Conservation (phyloP, 257 asterid genomes). For the Nicotiana paniculata region DNA sequence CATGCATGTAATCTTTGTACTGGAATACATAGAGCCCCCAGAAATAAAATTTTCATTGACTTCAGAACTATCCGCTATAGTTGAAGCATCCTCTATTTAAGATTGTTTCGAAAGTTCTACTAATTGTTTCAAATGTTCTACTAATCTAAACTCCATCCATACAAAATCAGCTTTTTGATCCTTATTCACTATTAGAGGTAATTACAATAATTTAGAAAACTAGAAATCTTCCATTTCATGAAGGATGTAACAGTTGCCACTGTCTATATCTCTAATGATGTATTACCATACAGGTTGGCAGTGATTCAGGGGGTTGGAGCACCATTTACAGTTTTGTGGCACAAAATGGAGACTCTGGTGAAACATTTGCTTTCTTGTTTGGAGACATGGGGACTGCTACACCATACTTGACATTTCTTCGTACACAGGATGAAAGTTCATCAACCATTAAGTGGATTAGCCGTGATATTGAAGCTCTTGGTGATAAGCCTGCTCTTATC, state of each 20-base stretch:
- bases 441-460: constrained; percentile 78
- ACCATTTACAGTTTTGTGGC: constrained; percentile 53
- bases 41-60: neutral
- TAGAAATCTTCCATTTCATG: neutral
- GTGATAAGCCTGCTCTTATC: constrained; percentile 67
- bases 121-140: neutral
- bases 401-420: constrained; percentile 64
- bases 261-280: neutral
- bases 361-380: constrained; percentile 71
- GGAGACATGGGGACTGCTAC: constrained; percentile 99
- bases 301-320: constrained; percentile 86
- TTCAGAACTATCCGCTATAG: neutral
- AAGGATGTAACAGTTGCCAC: neutral
- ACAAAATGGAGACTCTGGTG: constrained; percentile 40
- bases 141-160: neutral
- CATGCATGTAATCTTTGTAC: neutral
- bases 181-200: neutral
- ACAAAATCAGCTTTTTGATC: neutral
- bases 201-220: neutral
- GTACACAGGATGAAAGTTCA: constrained; percentile 69
- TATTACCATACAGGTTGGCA: constrained; percentile 58
- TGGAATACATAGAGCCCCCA: neutral
- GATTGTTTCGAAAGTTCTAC: neutral
- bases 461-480: constrained; percentile 72
- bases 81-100: neutral